A percentile compares a stretch with the other conserved stretches of the same genome.
Evolutionary conservation across 2,329 filamentous ascomycete genomes (phyloP).

Genomic region (Berkeleyomyces basicola): DNA sequence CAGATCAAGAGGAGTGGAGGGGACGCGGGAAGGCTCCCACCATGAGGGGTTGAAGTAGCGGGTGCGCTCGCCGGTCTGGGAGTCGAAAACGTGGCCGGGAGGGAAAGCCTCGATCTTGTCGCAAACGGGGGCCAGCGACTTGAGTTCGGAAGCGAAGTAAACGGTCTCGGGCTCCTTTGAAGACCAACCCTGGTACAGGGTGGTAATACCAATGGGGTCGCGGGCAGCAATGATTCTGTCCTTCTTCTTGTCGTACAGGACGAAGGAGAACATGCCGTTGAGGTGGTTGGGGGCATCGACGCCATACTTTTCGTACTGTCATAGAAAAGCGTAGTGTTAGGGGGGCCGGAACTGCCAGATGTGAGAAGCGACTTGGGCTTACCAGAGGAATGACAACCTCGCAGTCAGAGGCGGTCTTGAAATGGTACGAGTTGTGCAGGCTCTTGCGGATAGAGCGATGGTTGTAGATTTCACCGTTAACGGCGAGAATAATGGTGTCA

Average conservation of each 20-base stretch:
- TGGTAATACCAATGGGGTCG: constrained; percentile 93
- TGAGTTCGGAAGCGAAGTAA: constrained; percentile 95
- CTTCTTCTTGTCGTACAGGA: constrained; percentile 88
- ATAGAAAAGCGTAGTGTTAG: not conserved
- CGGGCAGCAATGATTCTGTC: constrained; percentile 86
- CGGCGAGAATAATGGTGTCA: constrained; percentile 71
- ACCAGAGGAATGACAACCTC: constrained; percentile 97
- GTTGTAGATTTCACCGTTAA: constrained; percentile 99
- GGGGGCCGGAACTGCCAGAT: no score
- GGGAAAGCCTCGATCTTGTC: constrained; percentile 91
- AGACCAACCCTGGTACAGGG: constrained; percentile 88
- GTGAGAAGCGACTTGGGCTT: constrained; percentile 21
- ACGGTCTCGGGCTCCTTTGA: constrained; percentile 67
- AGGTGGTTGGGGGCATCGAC: constrained; percentile 83
- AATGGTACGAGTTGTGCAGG: constrained; percentile 71
- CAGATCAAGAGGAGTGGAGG: constrained; percentile 65
- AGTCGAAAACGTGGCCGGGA: constrained; percentile 91
- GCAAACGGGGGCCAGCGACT: constrained; percentile 82
- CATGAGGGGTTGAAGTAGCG: constrained; percentile 85
- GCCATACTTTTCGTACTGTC: constrained; percentile 77
- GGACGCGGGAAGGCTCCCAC: constrained; percentile 72
- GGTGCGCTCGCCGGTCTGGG: constrained; percentile 67
- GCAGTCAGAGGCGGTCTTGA: constrained; percentile 98
- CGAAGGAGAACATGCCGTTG: constrained; percentile 99
- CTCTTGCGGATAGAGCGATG: constrained; percentile 85